These are phyloP conservation scores for Xylaria sp. DNA, from an alignment of 2,329 filamentous ascomycete species.

Conservation along the genomic window DNA sequence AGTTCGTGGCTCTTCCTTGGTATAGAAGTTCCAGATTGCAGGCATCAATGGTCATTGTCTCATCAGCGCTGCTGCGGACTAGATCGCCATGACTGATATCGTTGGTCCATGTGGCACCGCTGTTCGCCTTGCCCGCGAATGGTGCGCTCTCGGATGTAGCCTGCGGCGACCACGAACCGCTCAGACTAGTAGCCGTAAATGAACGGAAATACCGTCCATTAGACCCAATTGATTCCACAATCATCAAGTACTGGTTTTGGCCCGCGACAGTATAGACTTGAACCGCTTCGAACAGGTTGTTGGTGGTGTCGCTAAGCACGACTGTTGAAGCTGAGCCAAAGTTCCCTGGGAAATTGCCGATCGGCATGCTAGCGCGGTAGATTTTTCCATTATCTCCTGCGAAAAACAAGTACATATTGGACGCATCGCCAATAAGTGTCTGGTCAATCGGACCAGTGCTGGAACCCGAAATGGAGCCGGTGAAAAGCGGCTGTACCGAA, in stretches of 20 bases:
- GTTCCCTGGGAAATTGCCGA: slow-evolving; percentile 64
- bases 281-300: slow-evolving; percentile 69
- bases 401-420: slow-evolving; percentile 72
- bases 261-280: slow-evolving; percentile 67
- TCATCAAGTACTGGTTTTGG: slow-evolving; percentile 65
- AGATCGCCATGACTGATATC: slow-evolving; percentile 71
- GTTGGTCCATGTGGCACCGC: slow-evolving; percentile 68
- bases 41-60: slow-evolving; percentile 66
- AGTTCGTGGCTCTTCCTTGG: slow-evolving; percentile 58
- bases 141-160: slow-evolving; percentile 61
- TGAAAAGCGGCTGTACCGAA: slow-evolving; percentile 58
- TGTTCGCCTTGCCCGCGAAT: slow-evolving; percentile 71
- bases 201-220: slow-evolving; percentile 70
- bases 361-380: slow-evolving; percentile 67
- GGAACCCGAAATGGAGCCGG: slow-evolving; percentile 56
- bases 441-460: slow-evolving; percentile 65
- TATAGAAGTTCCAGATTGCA: slow-evolving; percentile 71
- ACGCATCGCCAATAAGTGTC: slow-evolving; percentile 65
- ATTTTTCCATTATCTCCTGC: slow-evolving; percentile 70
- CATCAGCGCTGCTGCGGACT: slow-evolving; percentile 59
- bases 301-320: slow-evolving; percentile 57
- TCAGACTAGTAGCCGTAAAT: slow-evolving; percentile 63
- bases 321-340: slow-evolving; percentile 59
- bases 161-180: slow-evolving; percentile 63
- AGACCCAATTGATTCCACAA: slow-evolving; percentile 66